These are phyloP conservation scores for Blastobotrys ciferrii DNA, from an alignment of 1,139 yeast genomes.

Conservation along the genomic window DNA sequence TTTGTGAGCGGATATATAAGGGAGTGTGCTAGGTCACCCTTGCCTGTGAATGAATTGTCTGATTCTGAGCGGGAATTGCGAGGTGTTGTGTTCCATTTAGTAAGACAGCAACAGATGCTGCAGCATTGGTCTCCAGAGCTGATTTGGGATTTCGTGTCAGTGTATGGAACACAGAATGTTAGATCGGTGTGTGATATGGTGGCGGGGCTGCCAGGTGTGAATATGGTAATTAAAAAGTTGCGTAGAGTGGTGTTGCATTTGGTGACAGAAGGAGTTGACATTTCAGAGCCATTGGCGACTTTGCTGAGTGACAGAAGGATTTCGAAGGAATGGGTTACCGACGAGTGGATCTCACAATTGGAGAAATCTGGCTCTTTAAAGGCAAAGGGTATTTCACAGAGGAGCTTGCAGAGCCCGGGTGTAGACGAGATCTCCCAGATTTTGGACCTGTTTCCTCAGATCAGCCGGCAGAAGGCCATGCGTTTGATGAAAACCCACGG, in stretches of 20 bases:
- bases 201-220: constrained; percentile 14
- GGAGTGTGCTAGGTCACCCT: neutral
- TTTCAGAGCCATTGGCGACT: constrained; percentile 19
- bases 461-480: constrained; percentile 12
- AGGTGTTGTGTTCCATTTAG: constrained; percentile 15
- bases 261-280: constrained; percentile 8
- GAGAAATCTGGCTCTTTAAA: constrained; percentile 15
- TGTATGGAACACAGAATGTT: constrained; percentile 32
- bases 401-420: constrained; percentile 10
- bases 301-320: constrained; percentile 13
- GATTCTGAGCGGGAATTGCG: constrained; percentile 11
- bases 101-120: constrained; percentile 10
- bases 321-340: constrained; percentile 14
- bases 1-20: constrained; percentile 6
- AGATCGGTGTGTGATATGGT: constrained; percentile 21
- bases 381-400: constrained; percentile 14
- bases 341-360: constrained; percentile 21
- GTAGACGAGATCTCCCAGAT: constrained; percentile 23
- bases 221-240: constrained; percentile 19
- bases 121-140: constrained; percentile 25
- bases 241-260: constrained; percentile 21
- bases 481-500: constrained; percentile 44
- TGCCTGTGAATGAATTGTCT: neutral
- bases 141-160: constrained; percentile 31
- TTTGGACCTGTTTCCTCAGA: constrained; percentile 33